phyloP scores from a whole-genome alignment of 495 filamentous ascomycete species.

The Xylaria venustula region DNA sequence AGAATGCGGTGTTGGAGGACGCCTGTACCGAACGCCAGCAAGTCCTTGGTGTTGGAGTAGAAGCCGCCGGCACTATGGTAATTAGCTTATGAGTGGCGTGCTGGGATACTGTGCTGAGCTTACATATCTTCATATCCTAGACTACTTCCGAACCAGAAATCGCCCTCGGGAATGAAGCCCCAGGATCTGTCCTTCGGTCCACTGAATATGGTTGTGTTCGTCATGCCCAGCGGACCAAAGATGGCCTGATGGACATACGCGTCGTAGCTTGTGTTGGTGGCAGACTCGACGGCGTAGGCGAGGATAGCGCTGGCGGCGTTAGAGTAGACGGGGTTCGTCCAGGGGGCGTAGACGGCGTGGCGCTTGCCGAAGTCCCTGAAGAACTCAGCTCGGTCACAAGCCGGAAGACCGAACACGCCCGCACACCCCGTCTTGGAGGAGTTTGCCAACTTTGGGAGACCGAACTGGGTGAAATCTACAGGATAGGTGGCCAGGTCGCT shows the following conservation, averaged over 20 bases:
- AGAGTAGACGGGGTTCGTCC: conserved; percentile 40
- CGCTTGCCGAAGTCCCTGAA: conserved; percentile 35
- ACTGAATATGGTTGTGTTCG: conserved; percentile 32
- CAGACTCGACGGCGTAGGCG: conserved; percentile 36
- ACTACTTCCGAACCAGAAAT: conserved; percentile 41
- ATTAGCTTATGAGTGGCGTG: conserved; percentile 9
- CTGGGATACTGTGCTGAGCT: conserved; percentile 13
- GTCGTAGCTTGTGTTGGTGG: conserved; percentile 31
- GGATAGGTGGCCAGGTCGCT: conserved; percentile 28
- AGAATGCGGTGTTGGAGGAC: conserved; percentile 50
- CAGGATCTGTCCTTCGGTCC: conserved; percentile 31
- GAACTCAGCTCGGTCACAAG: conserved; percentile 33
- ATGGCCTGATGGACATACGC: conserved; percentile 32
- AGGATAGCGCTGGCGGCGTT: conserved; percentile 42
- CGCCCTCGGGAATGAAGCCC: conserved; percentile 39
- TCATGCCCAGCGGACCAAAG: conserved; percentile 41
- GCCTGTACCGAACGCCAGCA: conserved; percentile 46
- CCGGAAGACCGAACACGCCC: conserved; percentile 27
- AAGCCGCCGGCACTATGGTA: conserved; percentile 41
- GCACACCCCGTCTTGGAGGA: conserved; percentile 31
- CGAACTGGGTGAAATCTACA: conserved; percentile 27
- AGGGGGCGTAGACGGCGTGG: conserved; percentile 35
- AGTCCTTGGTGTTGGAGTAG: conserved; percentile 54
- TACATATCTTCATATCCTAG: conserved; percentile 47
- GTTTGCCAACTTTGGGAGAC: conserved; percentile 26